Conservation (phyloP, 31 red algal genomes). For the Bonnemaisonia californica region DNA sequence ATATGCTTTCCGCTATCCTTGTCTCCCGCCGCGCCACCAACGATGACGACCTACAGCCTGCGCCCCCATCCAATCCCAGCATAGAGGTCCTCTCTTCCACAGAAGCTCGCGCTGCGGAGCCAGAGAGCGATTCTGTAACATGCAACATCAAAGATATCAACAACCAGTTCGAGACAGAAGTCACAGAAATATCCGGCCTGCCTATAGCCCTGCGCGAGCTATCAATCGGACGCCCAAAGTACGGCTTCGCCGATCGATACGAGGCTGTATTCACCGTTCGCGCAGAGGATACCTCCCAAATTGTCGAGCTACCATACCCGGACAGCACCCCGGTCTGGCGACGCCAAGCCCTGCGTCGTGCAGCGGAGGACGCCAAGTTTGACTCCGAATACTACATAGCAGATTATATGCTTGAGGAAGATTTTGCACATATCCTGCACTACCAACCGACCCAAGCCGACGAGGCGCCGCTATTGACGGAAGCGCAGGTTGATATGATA, state of each 20-base stretch:
- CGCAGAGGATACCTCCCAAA: constrained; percentile 18
- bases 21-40: not conserved
- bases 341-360: not conserved
- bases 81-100: constrained; percentile 15
- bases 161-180: not conserved
- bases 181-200: not conserved
- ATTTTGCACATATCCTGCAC: not conserved
- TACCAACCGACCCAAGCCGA: not conserved
- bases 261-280: constrained; percentile 14
- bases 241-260: constrained; percentile 30
- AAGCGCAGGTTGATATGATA: not conserved
- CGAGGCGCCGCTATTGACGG: not conserved
- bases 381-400: constrained; percentile 19
- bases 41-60: not conserved
- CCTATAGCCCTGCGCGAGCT: not conserved
- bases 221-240: constrained; percentile 6
- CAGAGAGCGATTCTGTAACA: not conserved
- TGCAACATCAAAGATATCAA: not conserved
- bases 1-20: constrained; percentile 26
- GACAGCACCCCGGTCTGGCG: constrained; percentile 18
- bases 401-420: not conserved
- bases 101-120: not conserved
- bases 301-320: constrained; percentile 25
- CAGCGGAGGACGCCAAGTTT: constrained; percentile 1
- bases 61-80: not conserved